phyloP scores from a whole-genome alignment of 495 filamentous ascomycete genomes.

The Penicillium roqueforti region DNA sequence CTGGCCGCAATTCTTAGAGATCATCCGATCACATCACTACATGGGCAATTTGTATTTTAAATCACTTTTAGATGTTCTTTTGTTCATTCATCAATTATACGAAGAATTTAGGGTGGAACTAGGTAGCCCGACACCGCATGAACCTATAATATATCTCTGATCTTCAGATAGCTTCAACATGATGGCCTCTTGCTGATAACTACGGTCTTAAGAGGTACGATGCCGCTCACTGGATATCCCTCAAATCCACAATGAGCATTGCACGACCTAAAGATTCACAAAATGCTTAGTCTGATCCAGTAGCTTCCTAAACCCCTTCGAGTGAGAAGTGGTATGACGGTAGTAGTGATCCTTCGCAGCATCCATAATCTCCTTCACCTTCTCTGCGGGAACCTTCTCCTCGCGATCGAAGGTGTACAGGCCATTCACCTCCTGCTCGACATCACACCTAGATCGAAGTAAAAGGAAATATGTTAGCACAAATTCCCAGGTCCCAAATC shows the following conservation, averaged over 20 bases:
- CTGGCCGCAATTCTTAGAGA: too few relatives aligned
- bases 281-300: constrained; percentile 15
- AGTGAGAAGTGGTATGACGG: constrained; percentile 20
- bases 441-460: constrained; percentile 25
- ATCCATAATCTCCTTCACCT: constrained; percentile 38
- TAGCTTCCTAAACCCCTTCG: constrained; percentile 23
- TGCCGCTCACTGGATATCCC: neutral
- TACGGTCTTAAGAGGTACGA: neutral
- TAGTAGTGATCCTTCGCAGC: constrained; percentile 32
- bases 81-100: too few relatives aligned
- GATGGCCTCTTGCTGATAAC: neutral
- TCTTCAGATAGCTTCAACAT: too few relatives aligned
- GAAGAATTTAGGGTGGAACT: too few relatives aligned
- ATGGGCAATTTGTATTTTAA: too few relatives aligned
- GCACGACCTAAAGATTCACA: constrained; percentile 7
- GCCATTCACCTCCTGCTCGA: constrained; percentile 42
- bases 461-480: neutral
- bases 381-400: constrained; percentile 32
- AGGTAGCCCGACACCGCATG: too few relatives aligned
- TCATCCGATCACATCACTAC: too few relatives aligned
- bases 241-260: neutral
- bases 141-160: too few relatives aligned
- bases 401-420: constrained; percentile 35
- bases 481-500: neutral
- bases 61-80: too few relatives aligned